phyloP scores from a whole-genome alignment of 768 basidiomycete species.

The Lactifluus echinatus region DNA sequence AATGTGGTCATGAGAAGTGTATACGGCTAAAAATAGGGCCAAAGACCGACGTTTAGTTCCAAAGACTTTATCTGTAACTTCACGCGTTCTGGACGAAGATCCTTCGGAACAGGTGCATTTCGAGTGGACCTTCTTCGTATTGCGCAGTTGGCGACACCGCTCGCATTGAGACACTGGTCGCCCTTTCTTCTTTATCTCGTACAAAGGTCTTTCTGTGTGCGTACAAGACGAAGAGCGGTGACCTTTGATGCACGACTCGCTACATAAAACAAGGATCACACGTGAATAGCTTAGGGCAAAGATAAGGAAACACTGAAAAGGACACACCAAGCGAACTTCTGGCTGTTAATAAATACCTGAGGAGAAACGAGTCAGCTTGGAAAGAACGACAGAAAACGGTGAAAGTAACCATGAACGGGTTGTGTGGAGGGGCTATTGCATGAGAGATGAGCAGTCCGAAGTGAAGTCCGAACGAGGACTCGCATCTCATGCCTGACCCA shows the following conservation, averaged over 20 bases:
- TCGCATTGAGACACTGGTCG: constrained; percentile 22
- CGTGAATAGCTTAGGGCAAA: not conserved
- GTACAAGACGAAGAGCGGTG: constrained; percentile 22
- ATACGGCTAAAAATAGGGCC: not conserved
- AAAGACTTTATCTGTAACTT: constrained; percentile 15
- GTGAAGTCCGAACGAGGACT: too few relatives aligned
- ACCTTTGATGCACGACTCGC: constrained; percentile 22
- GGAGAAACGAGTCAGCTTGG: not conserved
- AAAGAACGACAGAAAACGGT: not conserved
- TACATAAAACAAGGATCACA: not conserved
- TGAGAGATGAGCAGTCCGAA: not conserved
- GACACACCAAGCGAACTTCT: constrained; percentile 21
- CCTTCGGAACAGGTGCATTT: constrained; percentile 21
- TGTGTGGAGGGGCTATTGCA: not conserved
- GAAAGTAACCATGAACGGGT: constrained; percentile 7
- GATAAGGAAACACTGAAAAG: not conserved
- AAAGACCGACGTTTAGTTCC: constrained; percentile 20
- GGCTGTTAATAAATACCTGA: constrained; percentile 21
- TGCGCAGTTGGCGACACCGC: constrained; percentile 19
- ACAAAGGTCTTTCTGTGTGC: constrained; percentile 21
- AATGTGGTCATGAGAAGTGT: not conserved
- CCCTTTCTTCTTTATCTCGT: constrained; percentile 22
- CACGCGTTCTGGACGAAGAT: not conserved
- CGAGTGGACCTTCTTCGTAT: constrained; percentile 19
- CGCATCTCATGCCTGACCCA: too few relatives aligned